A percentile compares a stretch with the other conserved stretches of the same genome.
Conservation (phyloP, 139 green algal species). For the Closterium sp. region DNA sequence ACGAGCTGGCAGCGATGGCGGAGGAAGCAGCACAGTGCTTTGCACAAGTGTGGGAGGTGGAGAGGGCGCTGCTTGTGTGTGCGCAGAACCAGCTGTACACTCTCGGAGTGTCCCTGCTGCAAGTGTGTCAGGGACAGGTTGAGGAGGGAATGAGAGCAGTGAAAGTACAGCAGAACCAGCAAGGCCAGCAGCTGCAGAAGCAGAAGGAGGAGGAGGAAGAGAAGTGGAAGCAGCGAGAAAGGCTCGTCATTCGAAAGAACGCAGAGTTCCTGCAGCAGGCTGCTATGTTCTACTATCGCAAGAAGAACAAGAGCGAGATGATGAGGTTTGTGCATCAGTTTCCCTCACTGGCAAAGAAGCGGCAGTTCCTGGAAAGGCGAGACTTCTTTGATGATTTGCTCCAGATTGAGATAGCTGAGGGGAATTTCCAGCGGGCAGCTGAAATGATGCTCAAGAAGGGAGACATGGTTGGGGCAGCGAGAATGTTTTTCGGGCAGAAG, state of each 20-base stretch:
- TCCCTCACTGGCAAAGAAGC: background rate
- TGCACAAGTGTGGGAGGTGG: background rate
- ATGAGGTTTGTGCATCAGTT: conserved; percentile 13
- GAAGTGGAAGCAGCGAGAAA: background rate
- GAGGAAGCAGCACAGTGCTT: conserved; percentile 9
- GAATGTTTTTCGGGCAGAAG: background rate
- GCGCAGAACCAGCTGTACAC: background rate
- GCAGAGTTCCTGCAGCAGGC: conserved; percentile 5
- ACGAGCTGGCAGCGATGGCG: background rate
- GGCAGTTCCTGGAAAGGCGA: conserved; percentile 5
- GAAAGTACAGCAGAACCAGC: background rate
- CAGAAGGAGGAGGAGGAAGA: background rate
- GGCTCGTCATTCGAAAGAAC: background rate
- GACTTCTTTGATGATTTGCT: conserved; percentile 32
- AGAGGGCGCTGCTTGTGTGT: conserved; percentile 5
- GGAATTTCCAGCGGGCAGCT: conserved; percentile 7
- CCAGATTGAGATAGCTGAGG: conserved; percentile 1
- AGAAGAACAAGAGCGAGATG: background rate
- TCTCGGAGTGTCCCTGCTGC: background rate
- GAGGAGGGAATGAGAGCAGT: background rate
- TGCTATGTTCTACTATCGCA: background rate
- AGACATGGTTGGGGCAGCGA: background rate
- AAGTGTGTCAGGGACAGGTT: background rate
- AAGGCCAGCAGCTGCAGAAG: background rate
- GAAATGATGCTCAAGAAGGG: conserved; percentile 25